Evolutionary conservation across 2,329 filamentous ascomycete species (phyloP).

Genomic region (Polychaeton citri): DNA sequence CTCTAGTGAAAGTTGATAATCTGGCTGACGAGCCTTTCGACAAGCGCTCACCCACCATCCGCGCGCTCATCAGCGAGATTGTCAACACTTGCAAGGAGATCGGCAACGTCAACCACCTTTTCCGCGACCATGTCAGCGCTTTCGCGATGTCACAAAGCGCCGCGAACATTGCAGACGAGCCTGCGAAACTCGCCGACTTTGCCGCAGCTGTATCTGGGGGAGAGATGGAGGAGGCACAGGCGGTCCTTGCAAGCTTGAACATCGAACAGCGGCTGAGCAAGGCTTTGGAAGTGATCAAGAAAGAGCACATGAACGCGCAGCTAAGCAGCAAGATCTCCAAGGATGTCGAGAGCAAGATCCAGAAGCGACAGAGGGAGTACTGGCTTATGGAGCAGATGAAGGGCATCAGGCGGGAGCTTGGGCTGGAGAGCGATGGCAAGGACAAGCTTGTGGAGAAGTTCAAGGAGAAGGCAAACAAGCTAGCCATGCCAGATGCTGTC

Average conservation of each 20-base stretch:
- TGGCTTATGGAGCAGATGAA: constrained; percentile 99
- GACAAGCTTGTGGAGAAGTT: constrained; percentile 97
- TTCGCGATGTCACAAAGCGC: constrained; percentile 93
- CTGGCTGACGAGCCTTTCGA: constrained; percentile 79
- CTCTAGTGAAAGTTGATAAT: constrained; percentile 90
- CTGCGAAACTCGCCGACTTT: constrained; percentile 90
- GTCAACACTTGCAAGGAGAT: constrained; percentile 99
- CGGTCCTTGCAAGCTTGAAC: constrained; percentile 76
- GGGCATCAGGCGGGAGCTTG: constrained; percentile 86
- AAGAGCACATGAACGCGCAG: constrained; percentile 96
- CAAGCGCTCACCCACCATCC: constrained; percentile 75
- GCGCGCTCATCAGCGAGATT: constrained; percentile 90
- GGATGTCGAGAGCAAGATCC: constrained; percentile 94
- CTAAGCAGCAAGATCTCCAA: constrained; percentile 95
- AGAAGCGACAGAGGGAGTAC: constrained; percentile 93
- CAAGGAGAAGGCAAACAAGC: constrained; percentile 82
- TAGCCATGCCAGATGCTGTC: constrained; percentile 93
- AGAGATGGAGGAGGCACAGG: constrained; percentile 81
- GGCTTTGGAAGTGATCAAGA: constrained; percentile 83
- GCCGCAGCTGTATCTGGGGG: constrained; percentile 93
- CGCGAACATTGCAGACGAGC: constrained; percentile 88
- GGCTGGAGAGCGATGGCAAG: constrained; percentile 94
- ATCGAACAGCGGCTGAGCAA: constrained; percentile 89
- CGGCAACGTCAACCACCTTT: constrained; percentile 81
- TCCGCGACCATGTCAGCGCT: constrained; percentile 92